Evolutionary conservation across 2,329 filamentous ascomycete species (phyloP), one percentile per base, ranked within the genome.

Genomic region (Alternaria gansuensis): DNA sequence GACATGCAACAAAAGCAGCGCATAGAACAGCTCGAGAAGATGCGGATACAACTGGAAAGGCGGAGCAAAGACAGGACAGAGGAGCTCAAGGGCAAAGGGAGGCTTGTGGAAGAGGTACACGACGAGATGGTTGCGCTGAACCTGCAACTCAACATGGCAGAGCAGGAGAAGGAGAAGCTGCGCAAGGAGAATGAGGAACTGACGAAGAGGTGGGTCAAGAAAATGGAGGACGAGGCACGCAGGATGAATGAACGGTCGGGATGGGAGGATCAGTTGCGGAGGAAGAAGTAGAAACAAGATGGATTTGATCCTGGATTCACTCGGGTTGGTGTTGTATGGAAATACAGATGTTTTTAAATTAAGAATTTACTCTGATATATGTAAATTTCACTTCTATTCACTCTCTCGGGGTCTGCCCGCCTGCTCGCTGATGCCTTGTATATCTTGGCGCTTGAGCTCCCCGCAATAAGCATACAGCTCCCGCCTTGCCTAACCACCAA

Each of bases 121-220:
- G 93, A 97, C 78, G 95, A 99, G 77, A 89, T 97, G 78, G 88
- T 96, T 50, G 89, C 92, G 1, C 80, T 97, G 45, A 93, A 93
- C 67, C 82, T 98, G 65, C 91, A 98, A 77, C 83, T 97, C 41
- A 93, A 95, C 67, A 87, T 97, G 82, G 88, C 90, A 3, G 93
- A 96, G 75, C 86, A 93, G 75, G 87, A 88, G 72, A 83, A 85
- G 28, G 87, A 89, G 73, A 88, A 87, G 77, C 81, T 96, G 63
- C 86, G 88, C 73, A 84, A 83, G 59, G 95, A 98, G 76, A 98
- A 98, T 74, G 88, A 91, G 73, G 91, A 97, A 66, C 83, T 99
- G 54, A 88, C 97, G 52, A 90, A 93, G 75, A 85, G 95, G 54
- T 98, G 93, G 92, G 93, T 98, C 90, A 88, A 87, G 73, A 84